phyloP scores from a whole-genome alignment of 768 basidiomycete species.

The Leucocoprinus leucothites region DNA sequence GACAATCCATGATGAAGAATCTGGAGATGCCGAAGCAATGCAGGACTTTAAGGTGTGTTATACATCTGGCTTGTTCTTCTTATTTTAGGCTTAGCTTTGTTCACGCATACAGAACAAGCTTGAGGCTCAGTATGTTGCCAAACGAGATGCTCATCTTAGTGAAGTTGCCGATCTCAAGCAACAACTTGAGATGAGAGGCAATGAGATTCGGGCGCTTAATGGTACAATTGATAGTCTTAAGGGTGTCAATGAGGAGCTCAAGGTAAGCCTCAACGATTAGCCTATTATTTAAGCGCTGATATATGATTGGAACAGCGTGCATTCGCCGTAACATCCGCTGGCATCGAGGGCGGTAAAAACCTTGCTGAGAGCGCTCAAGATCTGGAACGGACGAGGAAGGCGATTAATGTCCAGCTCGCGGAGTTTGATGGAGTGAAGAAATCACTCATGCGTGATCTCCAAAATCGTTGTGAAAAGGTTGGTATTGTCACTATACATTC shows the following conservation, averaged over 20 bases:
- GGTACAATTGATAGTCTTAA: constrained; percentile 89
- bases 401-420: constrained; percentile 95
- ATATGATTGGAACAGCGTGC: constrained; percentile 63
- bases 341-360: constrained; percentile 95
- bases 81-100: constrained; percentile 10
- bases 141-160: constrained; percentile 83
- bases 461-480: constrained; percentile 99
- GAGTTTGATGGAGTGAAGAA: constrained; percentile 99
- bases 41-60: constrained; percentile 78
- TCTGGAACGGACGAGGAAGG: constrained; percentile 93
- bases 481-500: constrained; percentile 14
- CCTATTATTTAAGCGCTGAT: constrained; percentile 3
- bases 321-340: constrained; percentile 94
- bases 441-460: constrained; percentile 96
- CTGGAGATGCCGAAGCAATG: constrained; percentile 80
- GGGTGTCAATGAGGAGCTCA: constrained; percentile 96
- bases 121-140: constrained; percentile 89
- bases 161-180: constrained; percentile 87
- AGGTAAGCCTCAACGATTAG: constrained; percentile 49
- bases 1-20: constrained; percentile 86
- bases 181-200: constrained; percentile 80
- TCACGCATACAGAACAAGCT: constrained; percentile 68
- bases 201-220: constrained; percentile 82
- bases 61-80: constrained; percentile 3
- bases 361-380: constrained; percentile 97